phyloP scores from a whole-genome alignment of 345 rosid species.

The Lepidium aucheri region DNA sequence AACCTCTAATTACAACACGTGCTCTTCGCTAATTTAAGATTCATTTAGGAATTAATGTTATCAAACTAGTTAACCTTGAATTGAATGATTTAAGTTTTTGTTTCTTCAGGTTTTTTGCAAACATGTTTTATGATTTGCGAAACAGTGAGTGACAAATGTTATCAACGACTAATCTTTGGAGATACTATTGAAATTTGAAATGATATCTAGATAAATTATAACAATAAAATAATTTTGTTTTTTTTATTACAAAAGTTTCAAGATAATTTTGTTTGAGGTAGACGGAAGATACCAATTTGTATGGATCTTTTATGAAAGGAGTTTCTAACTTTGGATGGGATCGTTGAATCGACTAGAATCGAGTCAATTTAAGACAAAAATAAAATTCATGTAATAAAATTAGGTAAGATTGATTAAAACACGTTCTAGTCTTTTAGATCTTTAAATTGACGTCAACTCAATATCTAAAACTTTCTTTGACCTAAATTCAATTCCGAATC shows the following conservation, averaged over 20 bases:
- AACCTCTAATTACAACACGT: slow-evolving; percentile 3
- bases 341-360: slow-evolving; percentile 1
- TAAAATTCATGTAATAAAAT: background rate
- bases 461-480: slow-evolving; percentile 1
- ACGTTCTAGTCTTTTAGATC: slow-evolving; percentile 8
- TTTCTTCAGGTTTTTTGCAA: background rate
- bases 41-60: background rate
- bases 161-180: background rate
- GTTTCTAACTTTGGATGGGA: background rate
- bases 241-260: too few species aligned
- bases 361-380: slow-evolving; percentile 20
- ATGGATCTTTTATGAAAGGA: too few species aligned
- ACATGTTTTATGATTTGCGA: background rate
- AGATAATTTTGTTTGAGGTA: background rate
- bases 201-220: background rate
- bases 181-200: background rate
- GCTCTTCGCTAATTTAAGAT: background rate
- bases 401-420: slow-evolving; percentile 21
- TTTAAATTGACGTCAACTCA: background rate
- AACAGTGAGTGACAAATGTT: background rate
- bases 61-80: background rate
- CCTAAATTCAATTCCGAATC: background rate
- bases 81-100: background rate
- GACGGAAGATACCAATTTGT: slow-evolving; percentile 1
- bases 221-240: background rate